phyloP scores from a whole-genome alignment of 495 filamentous ascomycete genomes.

The Rhizodiscina lignyota region DNA sequence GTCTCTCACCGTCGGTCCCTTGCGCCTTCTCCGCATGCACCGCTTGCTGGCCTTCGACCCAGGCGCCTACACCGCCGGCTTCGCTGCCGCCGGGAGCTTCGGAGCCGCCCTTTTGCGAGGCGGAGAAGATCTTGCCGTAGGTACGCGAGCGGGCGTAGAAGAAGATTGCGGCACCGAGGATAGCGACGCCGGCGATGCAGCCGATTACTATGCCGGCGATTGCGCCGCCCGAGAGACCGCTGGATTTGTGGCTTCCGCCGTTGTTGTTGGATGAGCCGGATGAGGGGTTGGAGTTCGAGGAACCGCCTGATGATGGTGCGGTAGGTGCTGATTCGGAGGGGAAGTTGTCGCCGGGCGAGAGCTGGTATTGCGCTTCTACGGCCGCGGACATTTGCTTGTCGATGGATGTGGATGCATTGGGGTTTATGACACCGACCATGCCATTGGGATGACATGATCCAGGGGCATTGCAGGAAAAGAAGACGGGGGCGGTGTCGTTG shows the following conservation, averaged over 20 bases:
- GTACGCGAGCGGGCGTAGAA: no score
- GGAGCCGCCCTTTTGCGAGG: no score
- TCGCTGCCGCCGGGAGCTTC: no score
- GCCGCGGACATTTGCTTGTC: not conserved
- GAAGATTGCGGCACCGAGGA: slow-evolving; percentile 20
- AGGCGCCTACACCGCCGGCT: no score
- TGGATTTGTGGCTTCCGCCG: not conserved
- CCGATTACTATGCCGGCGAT: slow-evolving; percentile 32
- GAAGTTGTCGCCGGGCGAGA: slow-evolving; percentile 25
- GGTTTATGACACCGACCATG: slow-evolving; percentile 31
- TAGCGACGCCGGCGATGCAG: slow-evolving; percentile 15
- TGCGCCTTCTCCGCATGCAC: no score
- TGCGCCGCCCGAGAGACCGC: slow-evolving; percentile 21
- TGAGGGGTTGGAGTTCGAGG: slow-evolving; percentile 6
- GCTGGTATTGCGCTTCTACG: slow-evolving; percentile 19
- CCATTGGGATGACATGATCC: slow-evolving; percentile 21
- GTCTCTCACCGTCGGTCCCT: no score
- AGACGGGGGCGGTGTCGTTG: slow-evolving; percentile 41
- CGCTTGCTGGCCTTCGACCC: no score
- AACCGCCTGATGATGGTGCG: slow-evolving; percentile 5
- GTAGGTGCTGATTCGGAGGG: slow-evolving; percentile 14
- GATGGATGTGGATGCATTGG: slow-evolving; percentile 15
- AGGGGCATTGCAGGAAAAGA: slow-evolving; percentile 42
- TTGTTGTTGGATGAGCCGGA: slow-evolving; percentile 2
- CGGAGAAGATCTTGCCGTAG: no score